phyloP scores from a whole-genome alignment of 2,329 filamentous ascomycete genomes.

The Exserohilum turcica region DNA sequence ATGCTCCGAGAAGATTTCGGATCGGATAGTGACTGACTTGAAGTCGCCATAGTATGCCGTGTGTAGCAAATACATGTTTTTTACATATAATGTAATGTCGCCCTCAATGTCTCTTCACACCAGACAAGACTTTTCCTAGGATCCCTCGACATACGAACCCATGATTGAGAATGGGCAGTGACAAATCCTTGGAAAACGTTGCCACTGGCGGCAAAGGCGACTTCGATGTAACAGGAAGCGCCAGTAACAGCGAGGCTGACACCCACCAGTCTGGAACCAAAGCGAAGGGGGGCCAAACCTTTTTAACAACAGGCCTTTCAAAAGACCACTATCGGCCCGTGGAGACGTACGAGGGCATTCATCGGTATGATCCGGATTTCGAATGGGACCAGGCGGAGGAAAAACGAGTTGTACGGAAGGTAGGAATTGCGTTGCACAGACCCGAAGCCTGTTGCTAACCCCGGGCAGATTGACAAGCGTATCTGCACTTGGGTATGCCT shows the following conservation, averaged over 20 bases:
- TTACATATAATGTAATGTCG: neutral
- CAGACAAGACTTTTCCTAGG: neutral
- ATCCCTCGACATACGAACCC: slow-evolving; percentile 10
- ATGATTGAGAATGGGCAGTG: slow-evolving; percentile 1
- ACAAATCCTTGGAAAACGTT: slow-evolving; percentile 4
- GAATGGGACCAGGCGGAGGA: slow-evolving; percentile 64
- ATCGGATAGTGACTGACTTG: neutral
- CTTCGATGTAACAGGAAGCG: slow-evolving; percentile 23
- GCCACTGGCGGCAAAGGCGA: slow-evolving; percentile 27
- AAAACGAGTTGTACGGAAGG: slow-evolving; percentile 59
- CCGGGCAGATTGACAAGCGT: slow-evolving; percentile 54
- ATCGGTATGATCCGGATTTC: slow-evolving; percentile 63
- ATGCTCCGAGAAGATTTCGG: neutral
- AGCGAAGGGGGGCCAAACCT: slow-evolving; percentile 38
- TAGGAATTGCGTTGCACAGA: slow-evolving; percentile 43
- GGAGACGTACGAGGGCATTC: slow-evolving; percentile 62
- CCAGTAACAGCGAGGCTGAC: slow-evolving; percentile 25
- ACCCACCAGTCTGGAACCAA: slow-evolving; percentile 13
- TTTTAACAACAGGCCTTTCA: slow-evolving; percentile 44
- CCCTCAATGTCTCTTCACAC: neutral
- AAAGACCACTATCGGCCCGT: slow-evolving; percentile 56
- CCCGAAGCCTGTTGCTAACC: neutral
- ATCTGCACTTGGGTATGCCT: slow-evolving; percentile 60
- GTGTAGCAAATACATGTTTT: neutral
- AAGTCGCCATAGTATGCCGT: neutral